Evolutionary conservation across 1,284 basidiomycete genomes (phyloP), one percentile per base, ranked within the genome.

Genomic region (Vanrija sp.): DNA sequence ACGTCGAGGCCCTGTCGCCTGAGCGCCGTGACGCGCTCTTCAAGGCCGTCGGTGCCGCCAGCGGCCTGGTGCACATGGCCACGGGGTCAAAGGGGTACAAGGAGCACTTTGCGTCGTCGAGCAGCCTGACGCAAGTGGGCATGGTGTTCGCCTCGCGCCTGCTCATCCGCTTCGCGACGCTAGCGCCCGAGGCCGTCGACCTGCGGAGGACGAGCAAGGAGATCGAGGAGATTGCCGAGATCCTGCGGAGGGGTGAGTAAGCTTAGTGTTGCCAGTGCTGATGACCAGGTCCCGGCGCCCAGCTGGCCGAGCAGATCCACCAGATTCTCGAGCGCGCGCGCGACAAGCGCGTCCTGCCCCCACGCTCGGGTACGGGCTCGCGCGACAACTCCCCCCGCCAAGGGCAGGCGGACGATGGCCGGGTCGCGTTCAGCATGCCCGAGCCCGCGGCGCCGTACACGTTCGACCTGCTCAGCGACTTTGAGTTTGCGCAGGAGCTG

Each of bases 91-190:
- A 38, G 19, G 45, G 45, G 16, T 51, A 54, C 46, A 42, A 39
- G 21, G 52, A 54, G 18, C 46, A 54, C 42, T 54, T 54, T 21
- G n/a, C 47, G 21, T 34, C 40, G 1, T 21, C 34, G 18, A 54
- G 48, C 26, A 47, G 45, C 15, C 23, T 43, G 19, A 48, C 52
- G 5, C 44, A 72, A 42, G 61, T 67, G 19, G 62, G 65, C 25
- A 61, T 67, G 29, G 66, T 67, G 1, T 73, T 69, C 38, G 65
- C 67, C 7, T 65, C 71, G 5, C 53, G 69, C 40, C 67, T 70
- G 50, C 48, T 73, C 46, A 71, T 73, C 40, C 62, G 71, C 1
- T 61, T 70, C 54, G 61, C 65, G 6, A 67, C 61, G 15, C 54
- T 73, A n/a, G 52, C 67, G 4, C 71, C 71, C 1, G 66, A 71